phyloP scores from a whole-genome alignment of 1,284 basidiomycete genomes.

The Caloboletus firmus region DNA sequence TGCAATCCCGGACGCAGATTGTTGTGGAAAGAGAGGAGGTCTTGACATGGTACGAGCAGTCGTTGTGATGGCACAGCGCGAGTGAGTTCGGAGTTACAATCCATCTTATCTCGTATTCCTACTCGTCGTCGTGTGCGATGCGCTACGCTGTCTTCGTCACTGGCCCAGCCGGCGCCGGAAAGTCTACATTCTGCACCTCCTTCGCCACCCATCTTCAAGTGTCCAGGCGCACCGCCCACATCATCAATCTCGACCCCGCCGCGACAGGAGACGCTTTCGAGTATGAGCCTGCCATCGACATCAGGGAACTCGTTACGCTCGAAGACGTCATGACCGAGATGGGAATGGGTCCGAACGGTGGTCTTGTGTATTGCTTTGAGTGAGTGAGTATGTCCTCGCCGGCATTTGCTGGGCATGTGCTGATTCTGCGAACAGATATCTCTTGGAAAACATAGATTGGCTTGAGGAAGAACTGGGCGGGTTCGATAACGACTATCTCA shows the following conservation, averaged over 20 bases:
- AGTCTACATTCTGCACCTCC: constrained; percentile 91
- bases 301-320: constrained; percentile 89
- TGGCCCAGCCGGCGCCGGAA: constrained; percentile 96
- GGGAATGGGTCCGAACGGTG: constrained; percentile 95
- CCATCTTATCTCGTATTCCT: constrained; percentile 16
- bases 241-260: constrained; percentile 98
- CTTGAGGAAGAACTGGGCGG: constrained; percentile 95
- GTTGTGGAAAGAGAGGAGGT: constrained; percentile 70
- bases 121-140: constrained; percentile 47
- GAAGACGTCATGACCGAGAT: constrained; percentile 98
- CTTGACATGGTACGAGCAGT: constrained; percentile 57
- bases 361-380: constrained; percentile 99
- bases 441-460: constrained; percentile 98
- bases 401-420: background rate
- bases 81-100: constrained; percentile 32
- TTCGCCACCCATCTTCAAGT: constrained; percentile 90
- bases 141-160: constrained; percentile 88
- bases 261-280: constrained; percentile 87
- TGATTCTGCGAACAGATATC: constrained; percentile 62
- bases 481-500: constrained; percentile 95
- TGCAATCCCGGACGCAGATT: constrained; percentile 77
- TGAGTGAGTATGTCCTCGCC: constrained; percentile 60
- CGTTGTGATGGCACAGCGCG: background rate
- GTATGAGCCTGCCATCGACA: constrained; percentile 92
- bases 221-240: constrained; percentile 82